Evolutionary conservation across 1,139 yeast species (phyloP).

Genomic region (Blastobotrys persicus): DNA sequence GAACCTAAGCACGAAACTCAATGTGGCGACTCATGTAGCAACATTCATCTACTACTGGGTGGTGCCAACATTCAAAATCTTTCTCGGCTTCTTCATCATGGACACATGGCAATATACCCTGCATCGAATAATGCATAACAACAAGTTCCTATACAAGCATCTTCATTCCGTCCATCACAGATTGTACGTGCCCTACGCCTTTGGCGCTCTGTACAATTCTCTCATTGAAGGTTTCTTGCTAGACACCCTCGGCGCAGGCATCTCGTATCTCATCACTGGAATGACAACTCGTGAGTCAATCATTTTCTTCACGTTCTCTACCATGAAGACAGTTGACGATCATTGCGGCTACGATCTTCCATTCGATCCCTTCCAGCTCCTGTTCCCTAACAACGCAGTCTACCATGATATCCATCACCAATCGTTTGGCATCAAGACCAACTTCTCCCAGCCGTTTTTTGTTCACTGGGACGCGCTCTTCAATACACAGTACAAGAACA

Average conservation of each 20-base stretch:
- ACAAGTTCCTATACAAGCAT: slow-evolving; percentile 67
- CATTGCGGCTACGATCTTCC: slow-evolving; percentile 96
- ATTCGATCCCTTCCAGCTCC: slow-evolving; percentile 78
- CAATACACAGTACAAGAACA: slow-evolving; percentile 66
- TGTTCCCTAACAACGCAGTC: slow-evolving; percentile 92
- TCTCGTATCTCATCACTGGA: slow-evolving; percentile 62
- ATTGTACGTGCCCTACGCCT: slow-evolving; percentile 93
- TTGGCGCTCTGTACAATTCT: slow-evolving; percentile 92
- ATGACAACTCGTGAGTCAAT: slow-evolving; percentile 76
- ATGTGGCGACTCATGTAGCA: slow-evolving; percentile 19
- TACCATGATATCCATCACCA: slow-evolving; percentile 98
- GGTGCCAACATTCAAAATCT: slow-evolving; percentile 54
- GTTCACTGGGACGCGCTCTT: slow-evolving; percentile 82
- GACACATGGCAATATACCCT: slow-evolving; percentile 93
- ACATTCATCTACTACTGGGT: slow-evolving; percentile 24
- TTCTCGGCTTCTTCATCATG: slow-evolving; percentile 65
- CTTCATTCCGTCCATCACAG: slow-evolving; percentile 95
- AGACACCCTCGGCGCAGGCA: slow-evolving; percentile 89
- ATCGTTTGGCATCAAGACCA: slow-evolving; percentile 88
- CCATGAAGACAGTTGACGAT: slow-evolving; percentile 95
- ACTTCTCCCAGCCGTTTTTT: slow-evolving; percentile 96
- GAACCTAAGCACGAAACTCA: slow-evolving; percentile 50
- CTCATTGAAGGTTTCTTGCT: slow-evolving; percentile 89
- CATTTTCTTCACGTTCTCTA: slow-evolving; percentile 76
- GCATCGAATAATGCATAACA: slow-evolving; percentile 85